A percentile compares a stretch with the other conserved stretches of the same genome.
Conservation (phyloP, 2,329 filamentous ascomycete species). For the Diplodia sapinea region DNA sequence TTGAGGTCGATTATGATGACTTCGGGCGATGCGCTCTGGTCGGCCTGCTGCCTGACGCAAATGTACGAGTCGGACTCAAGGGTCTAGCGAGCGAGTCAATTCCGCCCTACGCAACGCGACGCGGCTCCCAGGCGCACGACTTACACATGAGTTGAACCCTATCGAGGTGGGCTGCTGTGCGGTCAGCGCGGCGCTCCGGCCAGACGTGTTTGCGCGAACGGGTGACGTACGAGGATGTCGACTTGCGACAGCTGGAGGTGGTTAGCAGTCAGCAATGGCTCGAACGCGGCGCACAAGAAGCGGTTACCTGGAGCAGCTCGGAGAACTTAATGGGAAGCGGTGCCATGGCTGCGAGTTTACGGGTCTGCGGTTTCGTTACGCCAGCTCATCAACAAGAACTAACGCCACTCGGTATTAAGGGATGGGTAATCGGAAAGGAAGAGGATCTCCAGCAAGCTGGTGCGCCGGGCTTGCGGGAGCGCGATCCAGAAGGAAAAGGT, state of each 20-base stretch:
- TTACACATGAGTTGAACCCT: slow-evolving; percentile 86
- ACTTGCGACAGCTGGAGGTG: slow-evolving; percentile 51
- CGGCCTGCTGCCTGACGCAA: slow-evolving; percentile 85
- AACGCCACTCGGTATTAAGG: slow-evolving; percentile 34
- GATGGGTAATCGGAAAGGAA: slow-evolving; percentile 39
- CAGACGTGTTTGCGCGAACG: slow-evolving; percentile 26
- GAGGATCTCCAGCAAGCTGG: slow-evolving; percentile 39
- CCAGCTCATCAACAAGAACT: slow-evolving; percentile 43
- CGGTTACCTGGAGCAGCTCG: slow-evolving; percentile 78
- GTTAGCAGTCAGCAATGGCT: slow-evolving; percentile 41
- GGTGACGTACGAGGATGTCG: slow-evolving; percentile 55
- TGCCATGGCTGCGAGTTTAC: slow-evolving; percentile 58
- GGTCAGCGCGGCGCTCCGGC: slow-evolving; percentile 39
- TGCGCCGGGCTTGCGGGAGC: slow-evolving; percentile 30
- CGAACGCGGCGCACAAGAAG: slow-evolving; percentile 14
- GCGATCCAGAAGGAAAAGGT: slow-evolving; percentile 26
- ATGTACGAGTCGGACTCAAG: slow-evolving; percentile 97
- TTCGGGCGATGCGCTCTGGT: slow-evolving; percentile 81
- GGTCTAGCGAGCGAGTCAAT: slow-evolving; percentile 64
- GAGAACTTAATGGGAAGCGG: slow-evolving; percentile 90
- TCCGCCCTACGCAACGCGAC: neutral
- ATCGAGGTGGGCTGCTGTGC: slow-evolving; percentile 67
- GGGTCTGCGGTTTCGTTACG: slow-evolving; percentile 39
- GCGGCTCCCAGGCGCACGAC: slow-evolving; percentile 42
- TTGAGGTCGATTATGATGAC: slow-evolving; percentile 98